Percentiles rank a stretch among this genome's conserved stretches.
Conservation (phyloP, 2,329 filamentous ascomycete species). For the Epichloe aotearoae region DNA sequence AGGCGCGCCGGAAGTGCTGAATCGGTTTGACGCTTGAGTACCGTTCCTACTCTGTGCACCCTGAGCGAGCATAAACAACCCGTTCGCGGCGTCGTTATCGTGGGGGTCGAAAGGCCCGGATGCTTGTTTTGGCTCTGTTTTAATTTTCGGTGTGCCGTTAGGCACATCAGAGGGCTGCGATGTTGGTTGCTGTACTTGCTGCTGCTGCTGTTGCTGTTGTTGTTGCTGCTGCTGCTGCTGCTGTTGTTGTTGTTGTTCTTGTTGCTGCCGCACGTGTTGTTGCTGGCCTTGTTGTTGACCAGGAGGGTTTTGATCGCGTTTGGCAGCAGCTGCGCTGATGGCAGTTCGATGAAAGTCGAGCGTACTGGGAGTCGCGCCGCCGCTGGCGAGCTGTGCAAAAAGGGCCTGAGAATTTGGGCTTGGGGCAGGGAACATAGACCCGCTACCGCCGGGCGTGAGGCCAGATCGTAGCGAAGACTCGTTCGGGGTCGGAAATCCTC, state of each 20-base stretch:
- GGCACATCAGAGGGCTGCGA: slow-evolving; percentile 42
- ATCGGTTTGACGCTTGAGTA: slow-evolving; percentile 35
- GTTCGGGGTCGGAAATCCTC: slow-evolving; percentile 88
- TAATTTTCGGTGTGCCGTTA: slow-evolving; percentile 25
- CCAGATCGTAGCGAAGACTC: slow-evolving; percentile 88
- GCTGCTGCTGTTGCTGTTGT: slow-evolving; percentile 10
- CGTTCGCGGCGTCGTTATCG: slow-evolving; percentile 91
- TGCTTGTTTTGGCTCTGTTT: slow-evolving; percentile 36
- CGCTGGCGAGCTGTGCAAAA: slow-evolving; percentile 65
- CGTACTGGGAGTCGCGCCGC: slow-evolving; percentile 77
- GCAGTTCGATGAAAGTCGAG: slow-evolving; percentile 93
- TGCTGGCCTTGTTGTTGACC: slow-evolving; percentile 14
- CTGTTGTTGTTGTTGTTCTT: slow-evolving; percentile 18
- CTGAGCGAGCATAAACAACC: slow-evolving; percentile 76
- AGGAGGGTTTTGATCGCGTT: slow-evolving; percentile 33
- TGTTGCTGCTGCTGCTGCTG: not conserved
- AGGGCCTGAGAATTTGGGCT: slow-evolving; percentile 78
- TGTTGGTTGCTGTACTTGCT: slow-evolving; percentile 19
- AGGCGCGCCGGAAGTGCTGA: slow-evolving; percentile 31
- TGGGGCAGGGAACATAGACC: slow-evolving; percentile 91
- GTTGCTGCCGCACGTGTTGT: slow-evolving; percentile 21
- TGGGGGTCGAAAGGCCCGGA: slow-evolving; percentile 65
- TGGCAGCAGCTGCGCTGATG: slow-evolving; percentile 60
- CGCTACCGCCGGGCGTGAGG: slow-evolving; percentile 84
- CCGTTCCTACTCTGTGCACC: slow-evolving; percentile 55